These are phyloP conservation scores for Juglanconis oblonga DNA, from an alignment of 2,329 filamentous ascomycete species.

Conservation along the genomic window DNA sequence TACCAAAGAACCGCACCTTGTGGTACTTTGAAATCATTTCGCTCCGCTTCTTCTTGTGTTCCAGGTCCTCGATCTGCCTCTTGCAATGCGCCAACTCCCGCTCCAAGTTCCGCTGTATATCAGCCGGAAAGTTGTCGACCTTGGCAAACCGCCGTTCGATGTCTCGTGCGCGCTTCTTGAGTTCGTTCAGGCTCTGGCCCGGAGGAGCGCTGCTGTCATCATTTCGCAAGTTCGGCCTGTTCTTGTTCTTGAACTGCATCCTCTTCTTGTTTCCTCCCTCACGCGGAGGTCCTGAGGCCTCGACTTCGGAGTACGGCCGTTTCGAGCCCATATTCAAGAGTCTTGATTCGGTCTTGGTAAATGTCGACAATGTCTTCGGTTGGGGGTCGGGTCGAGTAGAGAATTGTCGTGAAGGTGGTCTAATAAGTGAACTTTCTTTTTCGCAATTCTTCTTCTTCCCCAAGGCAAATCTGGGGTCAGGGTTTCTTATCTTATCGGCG, in stretches of 20 bases:
- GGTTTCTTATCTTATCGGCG: slow-evolving; percentile 8
- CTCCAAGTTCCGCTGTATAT: slow-evolving; percentile 67
- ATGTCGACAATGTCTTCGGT: background rate
- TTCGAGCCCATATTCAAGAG: slow-evolving; percentile 27
- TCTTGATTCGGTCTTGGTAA: background rate
- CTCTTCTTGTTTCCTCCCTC: slow-evolving; percentile 21
- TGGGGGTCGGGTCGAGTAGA: background rate
- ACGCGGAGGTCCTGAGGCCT: slow-evolving; percentile 18
- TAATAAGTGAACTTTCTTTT: background rate
- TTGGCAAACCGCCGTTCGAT: slow-evolving; percentile 64
- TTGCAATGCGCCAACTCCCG: slow-evolving; percentile 67
- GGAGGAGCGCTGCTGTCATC: slow-evolving; percentile 47
- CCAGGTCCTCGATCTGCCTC: slow-evolving; percentile 58
- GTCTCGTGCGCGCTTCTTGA: slow-evolving; percentile 70
- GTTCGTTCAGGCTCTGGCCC: slow-evolving; percentile 23
- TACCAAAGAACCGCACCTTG: slow-evolving; percentile 82
- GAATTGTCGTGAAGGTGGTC: background rate
- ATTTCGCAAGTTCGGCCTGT: slow-evolving; percentile 37
- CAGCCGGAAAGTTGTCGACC: slow-evolving; percentile 62
- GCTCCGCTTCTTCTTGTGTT: slow-evolving; percentile 59
- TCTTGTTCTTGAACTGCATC: slow-evolving; percentile 32
- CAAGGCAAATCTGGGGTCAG: background rate
- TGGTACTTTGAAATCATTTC: slow-evolving; percentile 78
- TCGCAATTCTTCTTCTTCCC: background rate
- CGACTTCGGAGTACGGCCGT: slow-evolving; percentile 26